Evolutionary conservation across 306 rosid species (phyloP).

Genomic region (Gastrolobium bilobum): DNA sequence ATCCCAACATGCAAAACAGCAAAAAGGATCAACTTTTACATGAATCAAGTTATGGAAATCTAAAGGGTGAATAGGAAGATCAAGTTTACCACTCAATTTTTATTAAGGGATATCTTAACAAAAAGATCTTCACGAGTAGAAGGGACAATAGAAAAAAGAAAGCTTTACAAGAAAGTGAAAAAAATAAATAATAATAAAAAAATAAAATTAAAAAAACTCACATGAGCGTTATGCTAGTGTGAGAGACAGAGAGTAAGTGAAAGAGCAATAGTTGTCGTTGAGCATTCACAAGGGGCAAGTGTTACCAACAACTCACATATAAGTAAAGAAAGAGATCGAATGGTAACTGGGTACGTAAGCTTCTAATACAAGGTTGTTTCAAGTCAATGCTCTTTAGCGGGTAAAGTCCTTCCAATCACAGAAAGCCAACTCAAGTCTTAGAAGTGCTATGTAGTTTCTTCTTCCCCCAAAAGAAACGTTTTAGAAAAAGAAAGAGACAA

Average conservation of each 20-base stretch:
- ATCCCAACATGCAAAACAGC: slow-evolving; percentile 46
- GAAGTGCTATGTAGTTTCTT: not conserved
- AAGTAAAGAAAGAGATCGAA: slow-evolving; percentile 17
- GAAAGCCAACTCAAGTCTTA: slow-evolving; percentile 26
- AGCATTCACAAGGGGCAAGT: not conserved
- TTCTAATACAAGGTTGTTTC: slow-evolving; percentile 9
- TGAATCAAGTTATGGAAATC: slow-evolving; percentile 27
- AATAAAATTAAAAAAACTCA: slow-evolving; percentile 21
- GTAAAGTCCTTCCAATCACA: slow-evolving; percentile 20
- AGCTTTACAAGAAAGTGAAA: slow-evolving; percentile 18
- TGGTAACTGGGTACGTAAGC: not conserved
- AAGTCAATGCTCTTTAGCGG: slow-evolving; percentile 56
- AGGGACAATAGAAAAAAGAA: slow-evolving; percentile 29
- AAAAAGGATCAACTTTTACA: slow-evolving; percentile 23
- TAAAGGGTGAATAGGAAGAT: slow-evolving; percentile 36
- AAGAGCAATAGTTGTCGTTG: slow-evolving; percentile 7
- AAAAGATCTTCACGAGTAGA: not conserved
- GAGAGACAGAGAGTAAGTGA: slow-evolving; percentile 27
- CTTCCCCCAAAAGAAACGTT: not conserved
- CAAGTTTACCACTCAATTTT: slow-evolving; percentile 34
- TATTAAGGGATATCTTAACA: not conserved
- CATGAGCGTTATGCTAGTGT: slow-evolving; percentile 17
- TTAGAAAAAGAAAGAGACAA: not conserved
- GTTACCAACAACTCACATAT: not conserved
- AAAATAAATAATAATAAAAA: not conserved